A percentile compares a stretch with the other conserved stretches of the same genome.
Evolutionary conservation across 495 filamentous ascomycete genomes (phyloP).

Genomic region (Zalerion maritima): DNA sequence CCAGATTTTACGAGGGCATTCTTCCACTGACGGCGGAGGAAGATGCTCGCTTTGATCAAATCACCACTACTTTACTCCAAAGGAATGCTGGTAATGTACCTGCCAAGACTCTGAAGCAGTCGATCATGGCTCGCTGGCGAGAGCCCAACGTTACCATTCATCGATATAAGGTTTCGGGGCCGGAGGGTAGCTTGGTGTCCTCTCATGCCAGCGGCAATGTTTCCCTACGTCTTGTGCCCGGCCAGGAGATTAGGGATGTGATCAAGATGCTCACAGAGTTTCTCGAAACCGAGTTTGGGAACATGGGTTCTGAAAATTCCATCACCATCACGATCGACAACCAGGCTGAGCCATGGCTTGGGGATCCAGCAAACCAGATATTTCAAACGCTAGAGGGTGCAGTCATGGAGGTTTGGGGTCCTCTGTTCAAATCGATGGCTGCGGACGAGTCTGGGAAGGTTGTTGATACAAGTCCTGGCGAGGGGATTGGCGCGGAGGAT

Average conservation of each 20-base stretch:
- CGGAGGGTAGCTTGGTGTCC: constrained; percentile 77
- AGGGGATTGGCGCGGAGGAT: too few species aligned
- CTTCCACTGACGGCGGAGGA: constrained; percentile 61
- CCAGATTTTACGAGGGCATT: constrained; percentile 74
- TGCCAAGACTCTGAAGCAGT: constrained; percentile 51
- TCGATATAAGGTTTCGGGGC: constrained; percentile 77
- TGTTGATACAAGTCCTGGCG: too few species aligned
- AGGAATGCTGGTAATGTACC: constrained; percentile 54
- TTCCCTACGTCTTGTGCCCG: constrained; percentile 83
- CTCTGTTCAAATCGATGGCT: constrained; percentile 12
- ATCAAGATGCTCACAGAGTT: constrained; percentile 49
- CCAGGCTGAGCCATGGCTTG: constrained; percentile 90
- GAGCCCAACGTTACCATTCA: constrained; percentile 90
- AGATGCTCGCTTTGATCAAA: constrained; percentile 67
- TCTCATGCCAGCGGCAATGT: constrained; percentile 71
- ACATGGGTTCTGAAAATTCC: constrained; percentile 62
- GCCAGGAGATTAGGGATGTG: constrained; percentile 69
- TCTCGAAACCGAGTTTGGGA: constrained; percentile 53
- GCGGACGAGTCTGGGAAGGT: too few species aligned
- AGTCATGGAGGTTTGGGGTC: constrained; percentile 68
- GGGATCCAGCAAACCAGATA: constrained; percentile 78
- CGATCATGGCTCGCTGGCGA: constrained; percentile 87
- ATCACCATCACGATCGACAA: constrained; percentile 77
- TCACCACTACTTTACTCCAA: constrained; percentile 57
- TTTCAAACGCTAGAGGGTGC: constrained; percentile 81